A percentile compares a stretch with the other conserved stretches of the same genome.
phyloP scores from a whole-genome alignment of 2,329 filamentous ascomycete genomes.

The Aspergillus floridensis region DNA sequence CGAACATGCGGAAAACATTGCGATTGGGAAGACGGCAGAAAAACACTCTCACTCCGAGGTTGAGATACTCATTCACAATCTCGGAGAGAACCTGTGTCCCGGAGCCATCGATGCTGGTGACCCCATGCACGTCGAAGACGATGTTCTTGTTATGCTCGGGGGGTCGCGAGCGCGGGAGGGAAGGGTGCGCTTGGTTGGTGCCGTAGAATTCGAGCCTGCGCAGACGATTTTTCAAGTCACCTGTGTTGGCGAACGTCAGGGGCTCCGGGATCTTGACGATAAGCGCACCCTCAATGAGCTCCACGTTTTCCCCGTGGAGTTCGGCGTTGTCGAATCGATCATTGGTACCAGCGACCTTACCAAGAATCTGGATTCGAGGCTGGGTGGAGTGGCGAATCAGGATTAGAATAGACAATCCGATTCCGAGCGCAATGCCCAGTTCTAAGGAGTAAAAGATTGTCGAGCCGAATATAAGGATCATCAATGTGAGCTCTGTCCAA shows the following conservation, averaged over 20 bases:
- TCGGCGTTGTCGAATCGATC: slow-evolving; percentile 84
- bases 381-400: slow-evolving; percentile 89
- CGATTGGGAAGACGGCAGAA: slow-evolving; percentile 55
- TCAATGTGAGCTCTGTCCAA: slow-evolving; percentile 80
- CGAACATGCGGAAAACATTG: slow-evolving; percentile 69
- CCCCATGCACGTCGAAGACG: slow-evolving; percentile 97
- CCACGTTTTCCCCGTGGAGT: slow-evolving; percentile 67
- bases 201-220: slow-evolving; percentile 85
- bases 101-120: slow-evolving; percentile 88
- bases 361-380: slow-evolving; percentile 92
- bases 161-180: slow-evolving; percentile 72
- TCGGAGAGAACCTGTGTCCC: slow-evolving; percentile 88
- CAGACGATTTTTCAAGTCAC: slow-evolving; percentile 80
- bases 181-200: slow-evolving; percentile 79
- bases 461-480: slow-evolving; percentile 83
- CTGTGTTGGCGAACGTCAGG: slow-evolving; percentile 94
- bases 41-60: slow-evolving; percentile 62
- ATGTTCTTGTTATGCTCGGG: slow-evolving; percentile 85
- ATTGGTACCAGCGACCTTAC: slow-evolving; percentile 74
- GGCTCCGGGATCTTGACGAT: slow-evolving; percentile 98
- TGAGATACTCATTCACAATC: slow-evolving; percentile 79
- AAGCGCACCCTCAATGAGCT: slow-evolving; percentile 86
- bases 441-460: slow-evolving; percentile 96
- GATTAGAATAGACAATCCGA: slow-evolving; percentile 83
- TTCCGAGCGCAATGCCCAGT: slow-evolving; percentile 88